Conservation (phyloP, 306 rosid genomes). For the Gillenia trifoliata region DNA sequence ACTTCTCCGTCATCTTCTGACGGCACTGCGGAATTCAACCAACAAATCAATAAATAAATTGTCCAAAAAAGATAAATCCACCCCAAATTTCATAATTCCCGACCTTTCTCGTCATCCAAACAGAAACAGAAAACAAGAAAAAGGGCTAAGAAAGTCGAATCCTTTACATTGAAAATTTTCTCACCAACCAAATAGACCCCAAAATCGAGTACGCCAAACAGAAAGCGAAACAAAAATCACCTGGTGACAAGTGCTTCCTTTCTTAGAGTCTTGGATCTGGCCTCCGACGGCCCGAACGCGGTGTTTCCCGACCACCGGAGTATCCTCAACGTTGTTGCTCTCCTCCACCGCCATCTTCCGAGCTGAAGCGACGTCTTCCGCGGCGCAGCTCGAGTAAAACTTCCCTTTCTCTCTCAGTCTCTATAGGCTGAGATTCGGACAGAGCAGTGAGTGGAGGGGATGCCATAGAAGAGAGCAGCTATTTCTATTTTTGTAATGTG, state of each 20-base stretch:
- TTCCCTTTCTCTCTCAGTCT: not conserved
- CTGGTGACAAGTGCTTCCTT: slow-evolving; percentile 69
- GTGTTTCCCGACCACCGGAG: not conserved
- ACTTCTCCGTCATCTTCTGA: slow-evolving; percentile 63
- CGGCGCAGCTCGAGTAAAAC: not conserved
- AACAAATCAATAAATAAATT: slow-evolving; percentile 5
- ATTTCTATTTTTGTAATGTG: not conserved
- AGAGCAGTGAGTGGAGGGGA: not conserved
- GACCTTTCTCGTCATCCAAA: not conserved
- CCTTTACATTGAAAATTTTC: not conserved
- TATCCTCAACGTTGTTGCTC: not conserved
- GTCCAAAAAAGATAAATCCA: not conserved
- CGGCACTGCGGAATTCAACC: slow-evolving; percentile 51
- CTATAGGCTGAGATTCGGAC: not conserved
- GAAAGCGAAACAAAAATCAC: slow-evolving; percentile 5
- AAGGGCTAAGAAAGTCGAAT: not conserved
- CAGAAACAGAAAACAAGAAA: not conserved
- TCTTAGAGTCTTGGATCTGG: slow-evolving; percentile 49
- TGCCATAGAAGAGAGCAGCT: not conserved
- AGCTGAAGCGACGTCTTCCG: not conserved
- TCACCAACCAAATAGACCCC: not conserved
- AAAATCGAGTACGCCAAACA: not conserved
- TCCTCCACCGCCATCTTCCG: not conserved
- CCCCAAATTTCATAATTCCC: not conserved
- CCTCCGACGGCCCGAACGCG: slow-evolving; percentile 38